A percentile compares a stretch with the other conserved stretches of the same genome.
These are phyloP conservation scores for Euryodendron excelsum DNA, from an alignment of 148 eudicot species.

Conservation along the genomic window DNA sequence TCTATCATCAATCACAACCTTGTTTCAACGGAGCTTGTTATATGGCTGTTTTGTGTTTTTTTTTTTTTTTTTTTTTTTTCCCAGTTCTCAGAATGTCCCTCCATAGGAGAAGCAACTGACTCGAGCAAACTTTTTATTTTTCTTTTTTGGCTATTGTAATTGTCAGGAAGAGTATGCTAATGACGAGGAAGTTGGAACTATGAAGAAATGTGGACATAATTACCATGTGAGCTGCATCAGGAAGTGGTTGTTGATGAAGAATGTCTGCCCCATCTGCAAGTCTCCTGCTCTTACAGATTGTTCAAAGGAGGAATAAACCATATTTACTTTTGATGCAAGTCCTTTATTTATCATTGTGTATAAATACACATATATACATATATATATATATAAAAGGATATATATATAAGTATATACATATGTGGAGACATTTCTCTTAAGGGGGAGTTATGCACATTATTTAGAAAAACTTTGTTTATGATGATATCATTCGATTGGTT, in stretches of 20 bases:
- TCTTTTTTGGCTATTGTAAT: background rate
- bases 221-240: slow-evolving; percentile 30
- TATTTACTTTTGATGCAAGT: slow-evolving; percentile 7
- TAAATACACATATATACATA: too few relatives aligned
- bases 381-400: background rate
- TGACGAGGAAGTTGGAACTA: slow-evolving; percentile 16
- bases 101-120: background rate
- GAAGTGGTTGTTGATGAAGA: slow-evolving; percentile 34
- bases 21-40: background rate
- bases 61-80: background rate
- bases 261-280: slow-evolving; percentile 35
- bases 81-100: background rate
- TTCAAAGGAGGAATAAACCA: background rate
- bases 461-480: background rate
- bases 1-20: background rate
- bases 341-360: background rate
- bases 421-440: background rate
- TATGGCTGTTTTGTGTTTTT: background rate
- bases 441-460: background rate
- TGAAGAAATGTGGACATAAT: slow-evolving; percentile 31
- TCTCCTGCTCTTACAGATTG: slow-evolving; percentile 15
- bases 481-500: background rate
- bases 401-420: too few relatives aligned
- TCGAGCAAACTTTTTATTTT: background rate
- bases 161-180: slow-evolving; percentile 24